Evolutionary conservation across 169 alveolate genomes (phyloP), one percentile per base, ranked within the genome.

Genomic region (Babesia sp.): DNA sequence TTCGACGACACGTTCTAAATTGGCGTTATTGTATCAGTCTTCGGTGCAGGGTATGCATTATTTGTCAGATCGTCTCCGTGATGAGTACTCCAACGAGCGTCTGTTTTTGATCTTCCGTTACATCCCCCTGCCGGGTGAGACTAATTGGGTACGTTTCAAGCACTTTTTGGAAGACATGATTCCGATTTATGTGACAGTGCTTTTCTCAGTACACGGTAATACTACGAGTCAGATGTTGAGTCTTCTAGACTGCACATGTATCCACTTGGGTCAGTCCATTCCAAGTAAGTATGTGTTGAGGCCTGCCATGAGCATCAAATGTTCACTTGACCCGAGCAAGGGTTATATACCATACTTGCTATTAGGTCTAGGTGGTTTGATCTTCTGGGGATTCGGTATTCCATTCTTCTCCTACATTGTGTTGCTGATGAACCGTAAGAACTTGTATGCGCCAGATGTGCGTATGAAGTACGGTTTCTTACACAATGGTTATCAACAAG

Each of bases 181-280:
- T 80, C 95, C 95, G 53, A 90, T 91, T 60, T 90, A 91, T 64
- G 95, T 91, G 63, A 91, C 95, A 26, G 90, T 91, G 68, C 85
- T 91, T 34, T 91, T 91, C 85, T 91, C 88, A 72, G 71, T 90
- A 14, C 88, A 91, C 63, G 86, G 93, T 26, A 67, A 84, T 54
- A 91, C 91, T 12, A 91, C 95, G 33, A 56, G 87, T 42, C 63
- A 54, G 42, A 86, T 91, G 94, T 53, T 91, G 45, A 86, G 92
- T 57, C 81, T 91, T 34, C 75, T 91, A 68, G 94, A 91, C 59
- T 91, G 95, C 76, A 80, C 84, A 22, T 64, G 41, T 37, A 75
- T 75, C 22, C 44, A 50, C 53, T 54, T 75, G 11, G 92, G 92
- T 0, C 69, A 67, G 24, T 64, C 78, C 3, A 54, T 83, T 48